Evolutionary conservation across 495 filamentous ascomycete species (phyloP), one percentile per base, ranked within the genome.

Genomic region (Aspergillus mulundensis): DNA sequence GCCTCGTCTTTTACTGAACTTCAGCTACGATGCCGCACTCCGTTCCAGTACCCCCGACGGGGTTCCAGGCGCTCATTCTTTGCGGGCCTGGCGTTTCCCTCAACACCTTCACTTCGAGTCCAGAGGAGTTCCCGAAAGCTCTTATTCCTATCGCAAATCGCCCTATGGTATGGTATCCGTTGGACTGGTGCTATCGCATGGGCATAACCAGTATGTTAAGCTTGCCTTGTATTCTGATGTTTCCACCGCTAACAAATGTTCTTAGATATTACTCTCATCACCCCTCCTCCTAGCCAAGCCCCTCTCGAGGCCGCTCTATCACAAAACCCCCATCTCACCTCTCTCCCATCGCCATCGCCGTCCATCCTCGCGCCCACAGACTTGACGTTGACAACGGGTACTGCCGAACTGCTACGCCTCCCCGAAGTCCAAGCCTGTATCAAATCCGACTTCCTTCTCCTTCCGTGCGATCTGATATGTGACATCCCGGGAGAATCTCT

Each of bases 381-480:
- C 20, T 72, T 95, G 10, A 82, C 86, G 36, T 80, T 88, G 60
- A 90, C 86, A 54, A 92, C 86, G 0, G 89, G 90, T 44, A 97
- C 94, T 3, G 92, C 89, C 3, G 86, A 97, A 65, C 81, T 97
- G n/a, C 83, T 99, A 54, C 83, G 91, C 5, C 77, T 91, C 12
- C 84, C 87, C 0, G 85, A 90, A 65, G 80, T 93, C 43, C 82
- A 85, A 66, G 70, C 72, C 8, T 76, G 77, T 39, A 86, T 99
- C 53, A 90, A 79, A 23, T 82, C 84, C 5, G 90, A 99, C 68
- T 96, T 97, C 67, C 70, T 96, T 7, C 86, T 97, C 4, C 73
- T 99, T 19, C 92, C 93, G 1, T 99, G 94, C 65, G 95, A 99
- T 70, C 78, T 99, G 0, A 81, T 99, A 18, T 96, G 89, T 74